A percentile compares a stretch with the other conserved stretches of the same genome.
Conservation (phyloP, 2,329 filamentous ascomycete genomes). For the Drechslerella dactyloides region DNA sequence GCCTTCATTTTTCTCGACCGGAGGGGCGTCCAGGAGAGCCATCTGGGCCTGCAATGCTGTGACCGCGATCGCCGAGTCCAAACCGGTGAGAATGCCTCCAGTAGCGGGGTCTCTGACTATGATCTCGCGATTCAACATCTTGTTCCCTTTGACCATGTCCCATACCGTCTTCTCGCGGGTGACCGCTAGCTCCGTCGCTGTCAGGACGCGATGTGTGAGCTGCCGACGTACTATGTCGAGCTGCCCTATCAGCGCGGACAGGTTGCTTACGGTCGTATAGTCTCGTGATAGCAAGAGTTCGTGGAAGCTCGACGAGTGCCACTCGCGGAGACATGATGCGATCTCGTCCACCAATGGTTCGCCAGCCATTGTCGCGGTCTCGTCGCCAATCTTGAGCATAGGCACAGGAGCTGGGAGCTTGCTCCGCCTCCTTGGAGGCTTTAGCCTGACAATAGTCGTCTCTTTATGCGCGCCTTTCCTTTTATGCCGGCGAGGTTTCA, state of each 20-base stretch:
- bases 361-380: slow-evolving; percentile 84
- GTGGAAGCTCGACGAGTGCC: slow-evolving; percentile 97
- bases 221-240: slow-evolving; percentile 86
- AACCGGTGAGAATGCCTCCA: slow-evolving; percentile 84
- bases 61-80: slow-evolving; percentile 90
- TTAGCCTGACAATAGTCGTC: slow-evolving; percentile 52
- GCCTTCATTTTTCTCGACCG: slow-evolving; percentile 70
- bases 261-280: slow-evolving; percentile 79
- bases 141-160: slow-evolving; percentile 93
- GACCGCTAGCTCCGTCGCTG: slow-evolving; percentile 77
- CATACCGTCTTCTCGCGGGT: slow-evolving; percentile 91
- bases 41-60: slow-evolving; percentile 92
- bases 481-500: slow-evolving; percentile 21
- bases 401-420: slow-evolving; percentile 91
- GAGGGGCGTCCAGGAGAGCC: slow-evolving; percentile 88
- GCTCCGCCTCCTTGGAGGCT: slow-evolving; percentile 62
- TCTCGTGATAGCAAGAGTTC: slow-evolving; percentile 82
- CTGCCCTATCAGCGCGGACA: slow-evolving; percentile 79
- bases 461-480: slow-evolving; percentile 16
- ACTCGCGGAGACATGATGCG: slow-evolving; percentile 92
- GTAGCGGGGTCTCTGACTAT: slow-evolving; percentile 89
- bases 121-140: slow-evolving; percentile 88
- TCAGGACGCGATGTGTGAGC: slow-evolving; percentile 91
- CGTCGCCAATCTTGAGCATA: slow-evolving; percentile 96
- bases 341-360: slow-evolving; percentile 98